phyloP scores from a whole-genome alignment of 805 yeast genomes.

The Schwanniomyces sp. region DNA sequence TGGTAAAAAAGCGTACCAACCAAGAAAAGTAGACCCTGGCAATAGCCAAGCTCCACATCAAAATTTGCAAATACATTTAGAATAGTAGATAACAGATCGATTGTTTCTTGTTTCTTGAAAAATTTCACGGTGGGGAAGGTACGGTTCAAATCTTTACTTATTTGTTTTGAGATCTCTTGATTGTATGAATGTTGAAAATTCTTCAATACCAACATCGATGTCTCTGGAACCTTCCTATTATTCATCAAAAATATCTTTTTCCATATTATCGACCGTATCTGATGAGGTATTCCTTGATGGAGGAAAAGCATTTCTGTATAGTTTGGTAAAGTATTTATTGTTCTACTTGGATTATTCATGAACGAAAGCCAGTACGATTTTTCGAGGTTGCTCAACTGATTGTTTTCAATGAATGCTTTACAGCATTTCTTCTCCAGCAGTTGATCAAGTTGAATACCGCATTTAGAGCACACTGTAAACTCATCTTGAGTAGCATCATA shows the following conservation, averaged over 20 bases:
- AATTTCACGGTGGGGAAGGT: slow-evolving; percentile 57
- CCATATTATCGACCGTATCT: slow-evolving; percentile 47
- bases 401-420: slow-evolving; percentile 3
- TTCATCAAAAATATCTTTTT: slow-evolving; percentile 33
- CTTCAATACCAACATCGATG: slow-evolving; percentile 29
- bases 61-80: slow-evolving; percentile 63
- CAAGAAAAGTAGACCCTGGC: slow-evolving; percentile 65
- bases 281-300: slow-evolving; percentile 46
- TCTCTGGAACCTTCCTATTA: slow-evolving; percentile 30
- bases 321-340: slow-evolving; percentile 47
- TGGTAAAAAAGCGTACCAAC: slow-evolving; percentile 56
- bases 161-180: slow-evolving; percentile 40
- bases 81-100: slow-evolving; percentile 49
- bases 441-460: slow-evolving; percentile 22
- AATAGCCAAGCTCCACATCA: slow-evolving; percentile 65
- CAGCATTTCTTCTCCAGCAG: slow-evolving; percentile 20
- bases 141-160: slow-evolving; percentile 57
- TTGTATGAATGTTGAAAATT: slow-evolving; percentile 45
- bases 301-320: slow-evolving; percentile 45
- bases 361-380: slow-evolving; percentile 45
- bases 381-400: slow-evolving; percentile 25
- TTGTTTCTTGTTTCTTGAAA: slow-evolving; percentile 45
- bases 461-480: slow-evolving; percentile 30
- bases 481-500: slow-evolving; percentile 28
- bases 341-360: slow-evolving; percentile 42